Evolutionary conservation across 805 yeast species (phyloP).

Genomic region (Deakozyma indianensis): DNA sequence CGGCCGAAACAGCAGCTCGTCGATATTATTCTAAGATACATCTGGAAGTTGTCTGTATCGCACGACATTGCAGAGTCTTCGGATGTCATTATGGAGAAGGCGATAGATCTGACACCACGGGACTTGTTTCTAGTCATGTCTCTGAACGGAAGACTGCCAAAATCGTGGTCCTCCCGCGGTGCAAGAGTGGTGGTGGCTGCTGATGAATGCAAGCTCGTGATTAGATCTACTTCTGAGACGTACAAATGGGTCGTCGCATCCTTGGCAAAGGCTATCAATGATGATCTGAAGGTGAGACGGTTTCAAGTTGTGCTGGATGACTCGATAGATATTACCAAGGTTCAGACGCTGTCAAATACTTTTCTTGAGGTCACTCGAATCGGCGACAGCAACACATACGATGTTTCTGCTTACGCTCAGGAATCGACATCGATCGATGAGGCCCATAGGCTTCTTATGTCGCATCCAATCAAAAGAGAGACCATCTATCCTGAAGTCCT

Average conservation of each 20-base stretch:
- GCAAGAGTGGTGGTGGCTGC: slow-evolving; percentile 25
- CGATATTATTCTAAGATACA: slow-evolving; percentile 19
- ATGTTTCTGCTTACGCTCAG: slow-evolving; percentile 7
- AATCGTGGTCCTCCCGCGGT: slow-evolving; percentile 29
- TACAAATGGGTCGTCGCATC: slow-evolving; percentile 30
- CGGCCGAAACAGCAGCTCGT: slow-evolving; percentile 13
- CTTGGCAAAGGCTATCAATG: slow-evolving; percentile 21
- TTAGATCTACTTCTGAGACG: slow-evolving; percentile 29
- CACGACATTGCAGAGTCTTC: slow-evolving; percentile 16
- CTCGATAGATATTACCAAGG: slow-evolving; percentile 1
- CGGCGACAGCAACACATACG: slow-evolving; percentile 6
- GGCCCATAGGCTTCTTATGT: not conserved
- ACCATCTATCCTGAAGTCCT: slow-evolving; percentile 6
- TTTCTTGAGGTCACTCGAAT: slow-evolving; percentile 9
- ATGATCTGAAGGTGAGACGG: not conserved
- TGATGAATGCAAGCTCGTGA: slow-evolving; percentile 19
- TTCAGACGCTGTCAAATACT: slow-evolving; percentile 18
- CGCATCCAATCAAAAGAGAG: not conserved
- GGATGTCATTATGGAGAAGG: slow-evolving; percentile 22
- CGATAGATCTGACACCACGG: slow-evolving; percentile 21
- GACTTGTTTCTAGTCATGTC: slow-evolving; percentile 30
- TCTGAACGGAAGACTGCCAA: slow-evolving; percentile 25
- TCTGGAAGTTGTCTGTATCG: slow-evolving; percentile 23
- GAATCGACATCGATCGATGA: slow-evolving; percentile 2
- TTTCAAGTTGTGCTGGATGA: not conserved